These are phyloP conservation scores for Verticillium nubilum DNA, from an alignment of 2,329 filamentous ascomycete species.

Conservation along the genomic window DNA sequence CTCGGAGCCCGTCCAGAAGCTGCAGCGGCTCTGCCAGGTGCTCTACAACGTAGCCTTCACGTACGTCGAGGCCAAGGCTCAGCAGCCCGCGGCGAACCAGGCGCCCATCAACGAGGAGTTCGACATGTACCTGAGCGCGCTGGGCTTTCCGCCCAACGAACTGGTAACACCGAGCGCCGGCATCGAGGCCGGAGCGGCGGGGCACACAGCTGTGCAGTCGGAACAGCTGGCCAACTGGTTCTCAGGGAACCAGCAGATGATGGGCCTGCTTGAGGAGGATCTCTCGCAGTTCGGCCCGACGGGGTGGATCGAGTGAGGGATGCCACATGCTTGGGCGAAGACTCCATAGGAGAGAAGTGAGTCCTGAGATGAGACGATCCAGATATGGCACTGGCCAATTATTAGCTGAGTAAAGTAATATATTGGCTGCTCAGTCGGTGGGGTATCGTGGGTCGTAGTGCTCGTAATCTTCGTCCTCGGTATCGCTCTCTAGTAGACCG, in stretches of 20 bases:
- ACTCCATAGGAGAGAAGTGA: no score
- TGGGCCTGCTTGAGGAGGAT: constrained; percentile 60
- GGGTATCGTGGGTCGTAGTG: constrained; percentile 58
- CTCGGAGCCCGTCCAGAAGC: constrained; percentile 27
- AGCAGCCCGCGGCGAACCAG: constrained; percentile 32
- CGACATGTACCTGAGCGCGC: constrained; percentile 58
- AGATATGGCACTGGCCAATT: no score
- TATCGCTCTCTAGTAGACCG: constrained; percentile 49
- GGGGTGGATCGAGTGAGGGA: background rate
- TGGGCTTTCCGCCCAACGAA: constrained; percentile 50
- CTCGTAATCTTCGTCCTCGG: constrained; percentile 67
- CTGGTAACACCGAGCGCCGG: constrained; percentile 10
- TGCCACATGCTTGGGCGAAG: no score
- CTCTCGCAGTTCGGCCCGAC: constrained; percentile 32
- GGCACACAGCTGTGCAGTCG: constrained; percentile 20
- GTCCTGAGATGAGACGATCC: background rate
- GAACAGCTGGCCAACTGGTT: constrained; percentile 60
- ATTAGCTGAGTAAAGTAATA: background rate
- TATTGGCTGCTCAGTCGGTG: constrained; percentile 44
- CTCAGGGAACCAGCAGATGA: constrained; percentile 58
- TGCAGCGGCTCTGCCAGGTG: constrained; percentile 43
- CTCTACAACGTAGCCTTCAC: background rate
- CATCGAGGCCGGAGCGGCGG: constrained; percentile 23
- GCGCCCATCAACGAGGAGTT: constrained; percentile 53
- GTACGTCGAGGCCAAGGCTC: constrained; percentile 1